Conservation (phyloP, 306 rosid species). For the Cicer chorassanicum region DNA sequence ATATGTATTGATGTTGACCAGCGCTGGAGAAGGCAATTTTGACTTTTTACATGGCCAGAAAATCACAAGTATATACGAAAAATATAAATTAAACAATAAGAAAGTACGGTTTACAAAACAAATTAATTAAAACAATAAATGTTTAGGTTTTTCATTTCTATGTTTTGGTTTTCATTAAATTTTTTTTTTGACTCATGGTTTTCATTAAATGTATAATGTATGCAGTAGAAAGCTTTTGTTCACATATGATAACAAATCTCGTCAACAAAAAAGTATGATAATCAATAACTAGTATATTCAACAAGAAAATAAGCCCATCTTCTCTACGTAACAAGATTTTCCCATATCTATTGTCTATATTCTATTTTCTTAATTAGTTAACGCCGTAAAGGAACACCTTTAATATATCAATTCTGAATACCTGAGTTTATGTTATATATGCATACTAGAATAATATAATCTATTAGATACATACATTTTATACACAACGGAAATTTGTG, state of each 20-base stretch:
- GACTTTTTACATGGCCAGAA: constrained; percentile 17
- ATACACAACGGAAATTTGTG: not conserved
- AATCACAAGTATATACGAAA: not conserved
- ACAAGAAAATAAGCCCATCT: not conserved
- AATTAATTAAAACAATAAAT: no score
- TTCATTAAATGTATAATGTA: no score
- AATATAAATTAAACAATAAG: not conserved
- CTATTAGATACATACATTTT: no score
- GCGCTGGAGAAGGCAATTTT: constrained; percentile 20
- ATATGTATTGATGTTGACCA: constrained; percentile 11
- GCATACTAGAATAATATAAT: not conserved
- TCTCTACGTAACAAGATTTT: not conserved
- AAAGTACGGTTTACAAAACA: not conserved
- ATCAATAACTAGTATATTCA: not conserved
- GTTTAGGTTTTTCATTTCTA: not conserved
- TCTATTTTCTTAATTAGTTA: not conserved
- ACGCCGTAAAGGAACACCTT: not conserved
- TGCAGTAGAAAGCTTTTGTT: not conserved
- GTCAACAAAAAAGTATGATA: no score
- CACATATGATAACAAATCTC: not conserved
- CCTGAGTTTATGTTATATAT: not conserved
- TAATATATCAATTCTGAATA: not conserved
- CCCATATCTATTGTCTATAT: not conserved
- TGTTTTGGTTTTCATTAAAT: not conserved
- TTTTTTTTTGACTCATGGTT: no score